phyloP scores from a whole-genome alignment of 1,139 yeast genomes.

The Debaryomyces psychrophilus region DNA sequence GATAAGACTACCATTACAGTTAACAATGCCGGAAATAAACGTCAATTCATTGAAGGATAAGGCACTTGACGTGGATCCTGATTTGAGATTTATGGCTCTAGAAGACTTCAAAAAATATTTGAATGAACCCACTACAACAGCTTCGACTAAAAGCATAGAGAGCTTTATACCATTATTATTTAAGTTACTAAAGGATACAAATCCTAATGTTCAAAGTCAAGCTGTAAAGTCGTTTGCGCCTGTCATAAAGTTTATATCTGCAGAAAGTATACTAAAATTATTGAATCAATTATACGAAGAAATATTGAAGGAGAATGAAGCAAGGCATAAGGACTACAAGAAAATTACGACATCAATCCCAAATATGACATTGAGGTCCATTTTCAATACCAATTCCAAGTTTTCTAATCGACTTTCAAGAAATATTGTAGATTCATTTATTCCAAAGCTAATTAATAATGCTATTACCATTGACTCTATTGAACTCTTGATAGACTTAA shows the following conservation, averaged over 20 bases:
- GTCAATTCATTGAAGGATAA: slow-evolving; percentile 43
- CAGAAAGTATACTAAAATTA: slow-evolving; percentile 27
- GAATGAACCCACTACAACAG: slow-evolving; percentile 28
- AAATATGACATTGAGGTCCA: slow-evolving; percentile 70
- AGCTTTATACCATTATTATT: slow-evolving; percentile 54
- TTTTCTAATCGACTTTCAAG: slow-evolving; percentile 26
- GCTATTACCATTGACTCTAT: slow-evolving; percentile 56
- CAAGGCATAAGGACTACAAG: slow-evolving; percentile 26
- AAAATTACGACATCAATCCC: slow-evolving; percentile 65
- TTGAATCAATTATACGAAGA: slow-evolving; percentile 30
- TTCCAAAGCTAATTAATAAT: slow-evolving; percentile 25
- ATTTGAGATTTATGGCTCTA: slow-evolving; percentile 83
- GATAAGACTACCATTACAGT: neutral
- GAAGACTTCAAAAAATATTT: slow-evolving; percentile 66
- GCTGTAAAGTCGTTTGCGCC: slow-evolving; percentile 64
- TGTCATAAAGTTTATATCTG: slow-evolving; percentile 33
- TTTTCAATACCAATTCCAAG: slow-evolving; percentile 43
- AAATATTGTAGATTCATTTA: slow-evolving; percentile 24
- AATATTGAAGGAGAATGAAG: slow-evolving; percentile 25
- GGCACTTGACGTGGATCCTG: slow-evolving; percentile 75
- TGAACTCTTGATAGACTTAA: slow-evolving; percentile 64
- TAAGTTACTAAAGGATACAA: slow-evolving; percentile 60
- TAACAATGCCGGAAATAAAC: slow-evolving; percentile 23
- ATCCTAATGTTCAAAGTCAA: slow-evolving; percentile 78
- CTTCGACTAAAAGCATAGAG: slow-evolving; percentile 29